Evolutionary conservation across 768 basidiomycete genomes (phyloP).

Genomic region (Lactarius vividus): DNA sequence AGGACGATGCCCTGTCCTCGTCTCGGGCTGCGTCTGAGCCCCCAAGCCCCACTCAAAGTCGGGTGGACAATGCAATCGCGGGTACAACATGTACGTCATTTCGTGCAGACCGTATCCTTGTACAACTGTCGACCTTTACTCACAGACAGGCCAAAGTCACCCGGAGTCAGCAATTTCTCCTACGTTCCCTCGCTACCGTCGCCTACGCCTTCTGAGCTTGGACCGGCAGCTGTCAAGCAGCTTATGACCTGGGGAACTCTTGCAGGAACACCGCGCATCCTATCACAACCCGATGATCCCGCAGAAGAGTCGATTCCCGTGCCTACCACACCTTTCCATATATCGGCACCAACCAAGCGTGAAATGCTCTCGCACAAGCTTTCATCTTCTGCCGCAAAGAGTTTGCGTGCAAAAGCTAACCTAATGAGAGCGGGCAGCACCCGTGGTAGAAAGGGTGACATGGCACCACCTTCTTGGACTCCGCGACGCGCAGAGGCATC

Average conservation of each 20-base stretch:
- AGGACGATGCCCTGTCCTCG: conserved; percentile 50
- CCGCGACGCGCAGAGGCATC: conserved; percentile 70
- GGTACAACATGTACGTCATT: conserved; percentile 79
- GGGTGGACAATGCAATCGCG: conserved; percentile 88
- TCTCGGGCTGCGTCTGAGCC: conserved; percentile 54
- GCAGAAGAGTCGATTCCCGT: conserved; percentile 39
- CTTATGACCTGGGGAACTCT: conserved; percentile 98
- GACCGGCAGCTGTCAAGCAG: conserved; percentile 80
- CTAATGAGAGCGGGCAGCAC: conserved; percentile 46
- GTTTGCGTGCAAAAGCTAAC: conserved; percentile 73
- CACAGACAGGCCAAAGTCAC: conserved; percentile 62
- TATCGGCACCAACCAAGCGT: conserved; percentile 72
- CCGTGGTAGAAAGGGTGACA: conserved; percentile 49
- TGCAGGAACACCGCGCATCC: conserved; percentile 84
- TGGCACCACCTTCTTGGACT: conserved; percentile 80
- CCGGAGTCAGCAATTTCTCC: conserved; percentile 56
- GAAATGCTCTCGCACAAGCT: conserved; percentile 81
- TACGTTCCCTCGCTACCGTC: conserved; percentile 87
- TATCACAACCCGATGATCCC: conserved; percentile 61
- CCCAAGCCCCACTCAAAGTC: conserved; percentile 86
- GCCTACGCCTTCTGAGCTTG: conserved; percentile 78
- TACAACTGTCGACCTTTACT: conserved; percentile 17
- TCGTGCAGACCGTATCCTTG: not conserved
- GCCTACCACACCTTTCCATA: conserved; percentile 68
- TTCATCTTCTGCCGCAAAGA: conserved; percentile 77